A percentile compares a stretch with the other conserved stretches of the same genome.
These are phyloP conservation scores for Hypericum perforatum DNA, from an alignment of 345 rosid genomes.

Conservation along the genomic window DNA sequence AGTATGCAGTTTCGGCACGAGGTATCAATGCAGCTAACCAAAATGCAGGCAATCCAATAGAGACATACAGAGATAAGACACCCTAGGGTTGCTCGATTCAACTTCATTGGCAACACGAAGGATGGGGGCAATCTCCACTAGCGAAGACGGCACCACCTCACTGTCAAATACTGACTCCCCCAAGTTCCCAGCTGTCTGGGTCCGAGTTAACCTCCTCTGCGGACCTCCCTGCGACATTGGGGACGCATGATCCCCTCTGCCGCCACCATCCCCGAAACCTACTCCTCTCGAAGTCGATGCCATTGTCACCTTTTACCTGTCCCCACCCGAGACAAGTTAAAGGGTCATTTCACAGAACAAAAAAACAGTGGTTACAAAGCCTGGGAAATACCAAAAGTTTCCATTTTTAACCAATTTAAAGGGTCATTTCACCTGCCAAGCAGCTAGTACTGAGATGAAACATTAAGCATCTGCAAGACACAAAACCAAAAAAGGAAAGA, in stretches of 20 bases:
- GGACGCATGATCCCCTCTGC: conserved; percentile 17
- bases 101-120: conserved; percentile 99
- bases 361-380: too few species aligned
- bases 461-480: too few species aligned
- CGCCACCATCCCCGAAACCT: too few species aligned
- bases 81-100: conserved; percentile 81
- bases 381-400: too few species aligned
- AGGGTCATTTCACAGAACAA: too few species aligned
- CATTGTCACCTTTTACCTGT: conserved; percentile 3
- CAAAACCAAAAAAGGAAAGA: too few species aligned
- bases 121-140: conserved; percentile 92
- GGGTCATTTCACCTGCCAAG: too few species aligned
- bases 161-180: conserved; percentile 88
- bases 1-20: too few species aligned
- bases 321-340: not conserved
- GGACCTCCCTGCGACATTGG: conserved; percentile 16
- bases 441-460: too few species aligned
- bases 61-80: conserved; percentile 88
- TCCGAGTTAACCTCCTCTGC: conserved; percentile 52
- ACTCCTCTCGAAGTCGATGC: conserved; percentile 20
- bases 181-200: conserved; percentile 89
- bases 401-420: too few species aligned
- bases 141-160: conserved; percentile 95
- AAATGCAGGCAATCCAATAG: not conserved
- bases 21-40: not conserved